Base-by-base conservation (phyloP, 192 early-diverging fungal genomes). In the Coemansia asiatica region DNA sequence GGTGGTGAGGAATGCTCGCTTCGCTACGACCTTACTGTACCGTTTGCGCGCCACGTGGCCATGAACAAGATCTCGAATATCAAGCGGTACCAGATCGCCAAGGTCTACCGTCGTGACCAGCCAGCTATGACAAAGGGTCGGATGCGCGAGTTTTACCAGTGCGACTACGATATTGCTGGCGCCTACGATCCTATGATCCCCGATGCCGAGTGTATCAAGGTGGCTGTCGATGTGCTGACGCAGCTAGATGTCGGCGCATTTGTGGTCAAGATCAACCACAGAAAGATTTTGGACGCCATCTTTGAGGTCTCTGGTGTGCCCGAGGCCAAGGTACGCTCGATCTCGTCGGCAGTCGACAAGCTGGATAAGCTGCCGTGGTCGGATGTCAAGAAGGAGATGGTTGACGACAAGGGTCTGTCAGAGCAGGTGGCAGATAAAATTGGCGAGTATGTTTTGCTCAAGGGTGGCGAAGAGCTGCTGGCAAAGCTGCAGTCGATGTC, bases 141-240 rank as follows among this genome's bases (percentile, higher is more conserved):
- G n/a, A 93, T 98, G 93, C 85, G 97, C 71, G 97, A 99, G 81
- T 99, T 99, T 66, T 96, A 87, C 83, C 96, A 99, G 77, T 98
- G 96, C 76, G 96, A 99, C 86, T 98, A 95, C 56, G 97, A 99
- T 75, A 91, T 99, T 79, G 97, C 97, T 21, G 97, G 97, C 6
- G 72, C 71, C 16, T 96, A 95, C 65, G 97, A 97, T 46, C 59
- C 92, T 12, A 99, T 99, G 97, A 85, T 99, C n/a, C 92, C 97
- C 23, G 97, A 99, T 72, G 89, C 94, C 23, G 97, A 99, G 69
- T 88, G 89, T 36, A 65, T 99, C 33, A 82, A 87, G 22, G 85
- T 96, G 21, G 85, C 91, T 61, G 84, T 86, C 36, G 95, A 99
- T 74, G 87, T 93, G 25, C 85, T 99, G 76, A 84, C 74, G 6